A percentile compares a stretch with the other conserved stretches of the same genome.
Conservation (phyloP, 345 rosid species). For the Populus pruinosa region DNA sequence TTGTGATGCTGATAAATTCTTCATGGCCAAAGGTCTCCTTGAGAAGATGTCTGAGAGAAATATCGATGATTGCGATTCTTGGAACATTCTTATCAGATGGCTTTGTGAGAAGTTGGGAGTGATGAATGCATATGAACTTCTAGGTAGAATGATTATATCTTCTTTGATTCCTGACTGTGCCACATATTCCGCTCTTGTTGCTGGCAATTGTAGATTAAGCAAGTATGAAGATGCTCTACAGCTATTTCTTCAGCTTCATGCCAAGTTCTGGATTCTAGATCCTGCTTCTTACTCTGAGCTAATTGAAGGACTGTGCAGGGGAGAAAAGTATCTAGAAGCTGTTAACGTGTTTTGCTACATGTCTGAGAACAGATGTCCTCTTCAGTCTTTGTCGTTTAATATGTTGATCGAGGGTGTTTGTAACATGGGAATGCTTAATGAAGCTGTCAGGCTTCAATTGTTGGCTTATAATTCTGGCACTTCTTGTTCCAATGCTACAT, state of each 20-base stretch:
- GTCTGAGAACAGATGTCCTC: slow-evolving; percentile 35
- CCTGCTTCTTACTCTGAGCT: slow-evolving; percentile 42
- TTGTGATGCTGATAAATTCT: slow-evolving; percentile 36
- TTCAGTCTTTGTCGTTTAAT: slow-evolving; percentile 30
- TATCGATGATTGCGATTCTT: slow-evolving; percentile 43
- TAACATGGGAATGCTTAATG: slow-evolving; percentile 32
- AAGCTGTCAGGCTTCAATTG: slow-evolving; percentile 35
- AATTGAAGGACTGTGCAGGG: slow-evolving; percentile 42
- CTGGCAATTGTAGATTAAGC: slow-evolving; percentile 39
- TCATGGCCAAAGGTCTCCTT: slow-evolving; percentile 34
- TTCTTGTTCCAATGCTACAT: slow-evolving; percentile 24
- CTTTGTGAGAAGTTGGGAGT: slow-evolving; percentile 36
- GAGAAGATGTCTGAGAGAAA: slow-evolving; percentile 36
- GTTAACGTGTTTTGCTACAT: slow-evolving; percentile 40
- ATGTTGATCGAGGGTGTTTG: slow-evolving; percentile 32
- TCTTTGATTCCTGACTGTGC: slow-evolving; percentile 35
- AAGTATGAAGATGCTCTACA: slow-evolving; percentile 32
- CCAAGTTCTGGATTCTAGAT: slow-evolving; percentile 37
- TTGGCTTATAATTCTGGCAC: slow-evolving; percentile 34
- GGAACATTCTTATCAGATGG: slow-evolving; percentile 52
- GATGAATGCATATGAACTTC: slow-evolving; percentile 39
- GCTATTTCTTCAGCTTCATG: slow-evolving; percentile 24
- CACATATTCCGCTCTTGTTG: slow-evolving; percentile 44
- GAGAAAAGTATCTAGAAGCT: slow-evolving; percentile 34
- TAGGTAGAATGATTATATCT: slow-evolving; percentile 42